phyloP scores from a whole-genome alignment of 176 grass and related monocot genomes.

The Bromus sterilis region DNA sequence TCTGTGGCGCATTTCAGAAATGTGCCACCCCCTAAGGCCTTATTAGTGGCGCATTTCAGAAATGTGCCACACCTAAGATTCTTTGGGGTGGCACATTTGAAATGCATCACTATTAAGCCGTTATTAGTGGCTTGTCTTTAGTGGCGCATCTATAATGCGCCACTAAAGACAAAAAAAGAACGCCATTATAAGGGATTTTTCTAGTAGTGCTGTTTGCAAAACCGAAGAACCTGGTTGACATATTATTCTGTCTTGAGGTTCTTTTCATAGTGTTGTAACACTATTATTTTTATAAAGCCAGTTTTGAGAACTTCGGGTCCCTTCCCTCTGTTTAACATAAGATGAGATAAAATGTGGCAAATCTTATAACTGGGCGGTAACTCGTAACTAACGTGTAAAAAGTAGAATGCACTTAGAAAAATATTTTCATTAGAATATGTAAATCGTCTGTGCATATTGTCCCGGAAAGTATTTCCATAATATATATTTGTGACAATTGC shows the following conservation, averaged over 20 bases:
- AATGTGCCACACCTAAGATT: too few relatives aligned
- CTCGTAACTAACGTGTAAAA: not conserved
- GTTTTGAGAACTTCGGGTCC: not conserved
- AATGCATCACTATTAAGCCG: too few relatives aligned
- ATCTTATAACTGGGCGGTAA: not conserved
- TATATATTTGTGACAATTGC: not conserved
- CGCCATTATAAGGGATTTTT: too few relatives aligned
- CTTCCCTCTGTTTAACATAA: not conserved
- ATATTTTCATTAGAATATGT: not conserved
- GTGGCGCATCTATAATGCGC: too few relatives aligned
- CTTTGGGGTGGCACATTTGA: too few relatives aligned
- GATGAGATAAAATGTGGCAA: too few relatives aligned
- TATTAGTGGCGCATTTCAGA: too few relatives aligned
- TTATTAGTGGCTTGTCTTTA: too few relatives aligned
- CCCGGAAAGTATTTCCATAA: not conserved
- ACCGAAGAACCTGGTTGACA: not conserved
- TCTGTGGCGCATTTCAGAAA: too few relatives aligned
- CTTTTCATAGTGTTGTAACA: not conserved
- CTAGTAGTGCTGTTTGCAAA: too few relatives aligned
- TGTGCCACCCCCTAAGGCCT: too few relatives aligned
- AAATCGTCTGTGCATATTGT: not conserved
- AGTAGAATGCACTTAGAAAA: not conserved
- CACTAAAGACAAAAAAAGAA: too few relatives aligned
- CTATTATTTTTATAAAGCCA: not conserved
- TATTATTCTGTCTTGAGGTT: not conserved